Evolutionary conservation across 2,329 filamentous ascomycete species (phyloP).

Genomic region (Rhinocladiella mackenziei): DNA sequence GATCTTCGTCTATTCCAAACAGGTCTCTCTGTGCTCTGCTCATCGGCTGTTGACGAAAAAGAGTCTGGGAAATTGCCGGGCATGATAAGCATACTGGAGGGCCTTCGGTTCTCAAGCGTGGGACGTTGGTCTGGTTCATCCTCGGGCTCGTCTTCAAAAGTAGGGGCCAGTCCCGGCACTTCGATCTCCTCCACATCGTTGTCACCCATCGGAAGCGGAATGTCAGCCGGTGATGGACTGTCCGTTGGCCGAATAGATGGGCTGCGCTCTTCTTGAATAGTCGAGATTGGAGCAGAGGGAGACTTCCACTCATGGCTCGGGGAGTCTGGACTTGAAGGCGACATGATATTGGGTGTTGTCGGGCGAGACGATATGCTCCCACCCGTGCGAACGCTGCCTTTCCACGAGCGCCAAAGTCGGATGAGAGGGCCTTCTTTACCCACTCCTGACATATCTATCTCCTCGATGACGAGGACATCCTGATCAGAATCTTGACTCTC

Average conservation of each 20-base stretch:
- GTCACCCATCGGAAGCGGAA: conserved; percentile 65
- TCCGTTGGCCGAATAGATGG: conserved; percentile 31
- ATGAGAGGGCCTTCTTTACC: conserved; percentile 86
- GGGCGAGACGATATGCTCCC: conserved; percentile 53
- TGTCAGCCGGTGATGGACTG: conserved; percentile 47
- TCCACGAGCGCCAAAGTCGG: conserved; percentile 90
- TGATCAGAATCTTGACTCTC: conserved; percentile 48
- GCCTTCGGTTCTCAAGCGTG: conserved; percentile 11
- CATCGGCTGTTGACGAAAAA: not conserved
- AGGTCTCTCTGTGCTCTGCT: conserved; percentile 10
- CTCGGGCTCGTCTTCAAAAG: conserved; percentile 29
- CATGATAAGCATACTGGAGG: conserved; percentile 26
- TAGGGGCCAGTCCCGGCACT: conserved; percentile 62
- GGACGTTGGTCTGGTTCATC: conserved; percentile 4
- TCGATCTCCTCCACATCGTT: conserved; percentile 77
- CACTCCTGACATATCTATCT: conserved; percentile 87
- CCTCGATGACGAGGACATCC: conserved; percentile 72
- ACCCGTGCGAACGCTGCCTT: conserved; percentile 62
- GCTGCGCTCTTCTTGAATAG: conserved; percentile 29
- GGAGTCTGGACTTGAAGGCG: conserved; percentile 26
- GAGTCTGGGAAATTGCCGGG: conserved; percentile 22
- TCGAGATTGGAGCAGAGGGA: conserved; percentile 32
- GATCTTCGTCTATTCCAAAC: conserved; percentile 15
- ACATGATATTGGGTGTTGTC: conserved; percentile 36
- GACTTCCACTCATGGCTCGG: conserved; percentile 39